Base-by-base conservation (phyloP, 2,329 filamentous ascomycete genomes). In the Penicillium sp. region DNA sequence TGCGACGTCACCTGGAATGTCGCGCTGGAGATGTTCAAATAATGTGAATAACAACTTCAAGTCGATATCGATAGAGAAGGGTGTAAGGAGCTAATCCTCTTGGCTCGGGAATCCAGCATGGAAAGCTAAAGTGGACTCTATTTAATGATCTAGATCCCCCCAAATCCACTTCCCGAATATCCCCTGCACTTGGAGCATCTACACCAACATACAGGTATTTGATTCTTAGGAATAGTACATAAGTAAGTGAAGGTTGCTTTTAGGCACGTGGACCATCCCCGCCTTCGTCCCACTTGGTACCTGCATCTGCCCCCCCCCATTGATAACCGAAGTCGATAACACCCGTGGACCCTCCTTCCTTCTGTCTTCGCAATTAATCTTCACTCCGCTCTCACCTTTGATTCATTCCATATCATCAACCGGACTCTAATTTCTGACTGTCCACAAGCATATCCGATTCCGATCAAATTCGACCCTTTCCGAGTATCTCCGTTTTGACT, bases 1-100 rank as follows among this genome's bases (percentile, higher is more conserved):
- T 60, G 34, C 55, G 48, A 61, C 59, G 60, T 55, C 57, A 59
- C 52, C 53, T 56, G 23, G 30, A 29, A 8, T 27, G 32, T 9
- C 11, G 16, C 7, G 10, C 23, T 30, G 16, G 19, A 42, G n/a
- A 30, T 41, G 36, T 27, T 32, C 27, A 41, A 41, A 41, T 36
- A 46, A 46, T 47, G 34, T 16, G 35, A 52, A 45, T 44, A 50
- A 50, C 14, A 49, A 16, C 29, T 23, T 34, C 38, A 2, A n/a
- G 0, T 26, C 3, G 14, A 26, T 35, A 14, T 35, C 43, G 52
- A 55, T 48, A 57, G 47, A 55, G 45, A 52, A 45, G 19, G 14
- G 7, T 10, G 8, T 3, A n/a, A n/a, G 16, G 7, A 34, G 1
- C 3, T 16, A n/a, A 29, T 11, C 13, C 3, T 27, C 29, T 43